Evolutionary conservation across 1,139 yeast species (phyloP), one percentile per base, ranked within the genome.

Genomic region (Zygosaccharomyces pseudobailii): DNA sequence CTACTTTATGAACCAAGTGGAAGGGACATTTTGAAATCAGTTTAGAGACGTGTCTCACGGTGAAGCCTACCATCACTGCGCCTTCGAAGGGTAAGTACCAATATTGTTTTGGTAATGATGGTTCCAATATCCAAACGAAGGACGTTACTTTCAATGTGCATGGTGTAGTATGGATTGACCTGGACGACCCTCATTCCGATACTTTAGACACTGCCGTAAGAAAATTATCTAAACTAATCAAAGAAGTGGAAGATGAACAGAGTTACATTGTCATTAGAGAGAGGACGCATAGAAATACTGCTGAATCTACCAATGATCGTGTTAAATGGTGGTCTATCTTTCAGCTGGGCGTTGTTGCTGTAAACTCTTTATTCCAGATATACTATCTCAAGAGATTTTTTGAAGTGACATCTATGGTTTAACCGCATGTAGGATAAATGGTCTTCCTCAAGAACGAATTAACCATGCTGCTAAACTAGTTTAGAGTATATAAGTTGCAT

Each of bases 251-350:
- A 71, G 94, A 90, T 58, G 98, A 92, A 71, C 94, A 85, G 65
- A 80, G 88, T 57, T 92, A 92, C 71, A 84, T 92, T 62, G 95
- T 89, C 42, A 89, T 92, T 53, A 84, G 98, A 71, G 98, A 92
- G 71, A 84, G 97, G 72, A 87, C 95, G 30, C 98, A 92, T 71
- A 86, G 98, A 78, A 92, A 92, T 72, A 92, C 98, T 17, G 97
- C 98, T 6, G 98, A 92, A 71, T 85, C 95, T 25, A 92, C 98
- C 45, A 92, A 92, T 70, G 84, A 95, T 48, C 82, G 98, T 65
- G 97, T 92, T 61, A 92, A 92, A 71, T 92, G 95, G 89, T 92
- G 98, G 98, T 87, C 96, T 25, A 77, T 87, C 34, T 86, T 90
- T 76, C 98, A 92, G 72, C 75, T 92, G 55, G 62, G 84, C 48